Evolutionary conservation across 495 filamentous ascomycete species (phyloP).

Genomic region (Podospora australis): DNA sequence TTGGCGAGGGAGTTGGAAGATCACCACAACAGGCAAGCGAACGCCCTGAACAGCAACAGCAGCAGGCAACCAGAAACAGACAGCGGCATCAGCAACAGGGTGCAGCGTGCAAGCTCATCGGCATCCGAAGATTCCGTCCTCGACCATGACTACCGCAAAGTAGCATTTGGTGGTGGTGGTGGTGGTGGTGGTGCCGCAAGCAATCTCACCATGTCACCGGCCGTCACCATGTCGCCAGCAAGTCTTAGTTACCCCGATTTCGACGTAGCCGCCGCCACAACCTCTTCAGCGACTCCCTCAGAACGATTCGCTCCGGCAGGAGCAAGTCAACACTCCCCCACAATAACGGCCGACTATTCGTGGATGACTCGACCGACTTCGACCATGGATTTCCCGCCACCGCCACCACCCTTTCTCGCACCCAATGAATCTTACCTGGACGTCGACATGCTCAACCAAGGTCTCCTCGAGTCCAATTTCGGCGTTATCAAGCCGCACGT

Average conservation of each 20-base stretch:
- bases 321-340: too few species aligned
- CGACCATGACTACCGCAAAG: slow-evolving; percentile 45
- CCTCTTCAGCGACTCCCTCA: background rate
- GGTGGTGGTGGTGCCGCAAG: too few species aligned
- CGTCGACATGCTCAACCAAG: slow-evolving; percentile 40
- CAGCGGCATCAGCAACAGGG: slow-evolving; percentile 31
- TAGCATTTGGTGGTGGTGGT: slow-evolving; percentile 28
- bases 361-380: slow-evolving; percentile 32
- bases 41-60: slow-evolving; percentile 19
- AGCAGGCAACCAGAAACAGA: slow-evolving; percentile 33
- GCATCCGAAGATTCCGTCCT: slow-evolving; percentile 35
- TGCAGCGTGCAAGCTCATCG: slow-evolving; percentile 47
- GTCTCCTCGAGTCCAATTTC: slow-evolving; percentile 37
- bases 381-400: slow-evolving; percentile 23
- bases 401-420: slow-evolving; percentile 23
- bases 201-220: too few species aligned
- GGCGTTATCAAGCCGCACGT: slow-evolving; percentile 44
- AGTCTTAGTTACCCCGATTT: slow-evolving; percentile 41
- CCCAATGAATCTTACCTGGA: slow-evolving; percentile 23
- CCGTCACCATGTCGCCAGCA: slow-evolving; percentile 40
- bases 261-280: slow-evolving; percentile 17
- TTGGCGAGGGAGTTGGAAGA: slow-evolving; percentile 41
- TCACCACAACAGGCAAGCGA: slow-evolving; percentile 27
- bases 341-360: slow-evolving; percentile 13
- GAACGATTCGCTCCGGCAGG: too few species aligned